phyloP scores from a whole-genome alignment of 768 basidiomycete species.

The Pleurotus citrinopileatus region DNA sequence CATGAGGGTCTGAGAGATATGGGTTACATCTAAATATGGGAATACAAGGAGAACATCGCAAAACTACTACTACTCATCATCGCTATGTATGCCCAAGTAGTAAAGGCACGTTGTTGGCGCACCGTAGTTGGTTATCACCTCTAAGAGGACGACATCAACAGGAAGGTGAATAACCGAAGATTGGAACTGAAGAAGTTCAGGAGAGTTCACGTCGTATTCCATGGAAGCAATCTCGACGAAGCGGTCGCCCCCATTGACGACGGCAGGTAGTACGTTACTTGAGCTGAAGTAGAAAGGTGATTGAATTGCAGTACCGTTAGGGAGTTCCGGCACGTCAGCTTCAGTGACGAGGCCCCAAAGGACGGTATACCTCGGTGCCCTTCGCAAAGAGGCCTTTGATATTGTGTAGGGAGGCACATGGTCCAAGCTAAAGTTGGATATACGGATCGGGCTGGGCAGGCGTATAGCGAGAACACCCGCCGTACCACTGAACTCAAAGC shows the following conservation, averaged over 20 bases:
- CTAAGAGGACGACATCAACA: neutral
- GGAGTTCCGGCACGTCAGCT: neutral
- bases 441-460: slow-evolving; percentile 5
- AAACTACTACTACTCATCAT: neutral
- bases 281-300: neutral
- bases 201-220: slow-evolving; percentile 1
- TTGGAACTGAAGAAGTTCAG: neutral
- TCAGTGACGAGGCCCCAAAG: slow-evolving; percentile 8
- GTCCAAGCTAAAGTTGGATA: slow-evolving; percentile 5
- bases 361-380: neutral
- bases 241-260: neutral
- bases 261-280: neutral
- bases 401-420: neutral
- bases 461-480: slow-evolving; percentile 8
- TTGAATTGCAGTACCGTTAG: neutral
- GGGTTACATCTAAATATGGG: too few relatives aligned
- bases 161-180: neutral
- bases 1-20: too few relatives aligned
- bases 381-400: neutral
- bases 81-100: slow-evolving; percentile 7
- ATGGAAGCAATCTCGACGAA: slow-evolving; percentile 3
- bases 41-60: too few relatives aligned
- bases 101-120: slow-evolving; percentile 6
- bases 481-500: slow-evolving; percentile 12
- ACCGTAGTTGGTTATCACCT: slow-evolving; percentile 9